A percentile compares a stretch with the other conserved stretches of the same genome.
Conservation (phyloP, 179 eudicot species). For the Gypsophila paniculata region DNA sequence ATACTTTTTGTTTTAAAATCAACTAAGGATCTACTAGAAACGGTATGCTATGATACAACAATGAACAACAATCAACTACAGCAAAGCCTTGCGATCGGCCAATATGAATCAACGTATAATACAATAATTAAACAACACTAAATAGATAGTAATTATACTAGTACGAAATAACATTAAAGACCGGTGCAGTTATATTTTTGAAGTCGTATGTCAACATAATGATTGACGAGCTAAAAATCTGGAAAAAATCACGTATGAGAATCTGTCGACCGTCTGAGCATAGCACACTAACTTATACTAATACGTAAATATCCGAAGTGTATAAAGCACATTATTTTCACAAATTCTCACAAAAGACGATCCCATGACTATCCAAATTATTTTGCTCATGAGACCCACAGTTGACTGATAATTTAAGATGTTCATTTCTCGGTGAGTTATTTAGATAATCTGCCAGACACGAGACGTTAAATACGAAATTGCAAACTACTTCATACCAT, state of each 20-base stretch:
- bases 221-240: no score
- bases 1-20: background rate
- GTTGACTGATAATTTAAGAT: background rate
- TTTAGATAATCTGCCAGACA: background rate
- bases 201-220: no score
- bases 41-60: background rate
- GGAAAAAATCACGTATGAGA: background rate
- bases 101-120: background rate
- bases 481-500: conserved; percentile 1
- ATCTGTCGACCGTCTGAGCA: background rate
- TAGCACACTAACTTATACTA: background rate
- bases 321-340: background rate
- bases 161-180: no score
- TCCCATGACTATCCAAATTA: background rate
- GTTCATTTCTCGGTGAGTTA: background rate
- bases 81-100: background rate
- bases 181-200: no score
- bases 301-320: background rate
- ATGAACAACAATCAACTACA: no score
- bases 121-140: no score
- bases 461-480: background rate
- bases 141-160: no score
- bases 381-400: background rate
- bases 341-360: no score
- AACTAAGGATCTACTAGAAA: background rate